phyloP scores from a whole-genome alignment of 176 grass and related monocot genomes.

The Luzula sylvatica region DNA sequence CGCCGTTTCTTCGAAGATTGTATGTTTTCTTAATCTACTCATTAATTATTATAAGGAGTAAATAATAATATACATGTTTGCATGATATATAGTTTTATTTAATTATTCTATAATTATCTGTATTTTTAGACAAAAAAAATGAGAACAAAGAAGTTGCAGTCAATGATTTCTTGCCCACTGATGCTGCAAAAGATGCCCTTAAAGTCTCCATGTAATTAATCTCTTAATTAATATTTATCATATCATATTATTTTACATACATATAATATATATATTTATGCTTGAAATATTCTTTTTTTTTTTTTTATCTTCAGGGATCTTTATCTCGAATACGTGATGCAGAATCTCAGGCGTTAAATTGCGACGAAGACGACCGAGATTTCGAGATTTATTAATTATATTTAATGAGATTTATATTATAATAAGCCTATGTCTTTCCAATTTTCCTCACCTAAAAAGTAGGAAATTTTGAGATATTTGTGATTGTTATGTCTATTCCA shows the following conservation, averaged over 20 bases:
- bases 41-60: conserved; percentile 2
- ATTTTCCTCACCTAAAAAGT: conserved; percentile 3
- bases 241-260: neutral
- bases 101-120: neutral
- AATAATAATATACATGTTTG: neutral
- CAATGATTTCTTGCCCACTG: conserved; percentile 62
- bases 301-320: conserved; percentile 43
- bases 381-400: conserved; percentile 7
- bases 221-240: neutral
- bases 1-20: conserved; percentile 86
- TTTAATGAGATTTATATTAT: conserved; percentile 1
- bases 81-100: neutral
- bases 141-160: conserved; percentile 97
- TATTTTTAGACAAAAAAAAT: conserved; percentile 85
- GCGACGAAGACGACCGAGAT: neutral
- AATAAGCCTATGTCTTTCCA: neutral
- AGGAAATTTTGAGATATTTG: conserved; percentile 8
- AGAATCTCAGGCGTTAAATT: conserved; percentile 51
- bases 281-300: neutral
- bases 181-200: conserved; percentile 53
- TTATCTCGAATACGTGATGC: conserved; percentile 66
- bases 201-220: conserved; percentile 67
- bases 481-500: too few species aligned
- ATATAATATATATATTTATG: neutral
- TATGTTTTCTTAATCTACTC: conserved; percentile 14